phyloP scores from a whole-genome alignment of 805 yeast genomes.

The Teunomyces tritomae region DNA sequence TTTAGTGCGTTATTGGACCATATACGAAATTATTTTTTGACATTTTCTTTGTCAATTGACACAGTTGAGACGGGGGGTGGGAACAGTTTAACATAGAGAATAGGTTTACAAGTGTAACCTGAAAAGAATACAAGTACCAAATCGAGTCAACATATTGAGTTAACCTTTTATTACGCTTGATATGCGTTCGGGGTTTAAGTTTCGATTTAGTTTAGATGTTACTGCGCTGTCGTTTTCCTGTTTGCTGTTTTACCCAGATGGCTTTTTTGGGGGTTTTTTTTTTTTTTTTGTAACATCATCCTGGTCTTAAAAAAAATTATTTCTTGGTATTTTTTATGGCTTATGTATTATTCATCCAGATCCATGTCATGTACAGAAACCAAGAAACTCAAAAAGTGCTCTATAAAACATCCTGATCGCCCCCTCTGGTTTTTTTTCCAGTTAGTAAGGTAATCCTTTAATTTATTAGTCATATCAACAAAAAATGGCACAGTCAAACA shows the following conservation, averaged over 20 bases:
- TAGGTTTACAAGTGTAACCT: no score
- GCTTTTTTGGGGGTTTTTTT: neutral
- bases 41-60: neutral
- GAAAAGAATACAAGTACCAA: no score
- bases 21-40: constrained; percentile 1
- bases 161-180: neutral
- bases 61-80: neutral
- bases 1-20: constrained; percentile 3
- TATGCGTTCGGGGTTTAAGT: neutral
- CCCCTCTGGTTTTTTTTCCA: neutral
- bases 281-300: neutral
- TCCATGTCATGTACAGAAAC: constrained; percentile 3
- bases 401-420: constrained; percentile 2
- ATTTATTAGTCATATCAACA: neutral
- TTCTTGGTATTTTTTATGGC: constrained; percentile 3
- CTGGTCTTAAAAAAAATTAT: neutral
- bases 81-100: neutral
- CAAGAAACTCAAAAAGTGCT: constrained; percentile 4
- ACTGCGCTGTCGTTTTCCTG: constrained; percentile 1
- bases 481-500: constrained; percentile 10
- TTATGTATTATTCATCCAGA: constrained; percentile 2
- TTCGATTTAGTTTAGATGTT: constrained; percentile 3
- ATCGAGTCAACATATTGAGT: neutral
- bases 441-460: neutral
- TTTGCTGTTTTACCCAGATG: neutral